These are phyloP conservation scores for Dalbergia cochinchinensis DNA, from an alignment of 306 rosid species.

Conservation along the genomic window DNA sequence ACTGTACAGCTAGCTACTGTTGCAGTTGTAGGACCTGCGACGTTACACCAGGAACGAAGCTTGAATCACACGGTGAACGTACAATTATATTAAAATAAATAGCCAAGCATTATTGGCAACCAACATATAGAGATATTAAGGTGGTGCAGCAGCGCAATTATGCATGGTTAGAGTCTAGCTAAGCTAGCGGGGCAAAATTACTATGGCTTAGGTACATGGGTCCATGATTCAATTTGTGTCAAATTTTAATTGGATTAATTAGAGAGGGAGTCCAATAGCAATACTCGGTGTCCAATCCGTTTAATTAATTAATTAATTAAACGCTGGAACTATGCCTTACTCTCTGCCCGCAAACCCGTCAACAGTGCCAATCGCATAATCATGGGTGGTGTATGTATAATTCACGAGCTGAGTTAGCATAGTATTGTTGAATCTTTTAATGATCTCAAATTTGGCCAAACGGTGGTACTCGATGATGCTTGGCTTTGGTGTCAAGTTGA, in stretches of 20 bases:
- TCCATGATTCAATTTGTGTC: slow-evolving; percentile 7
- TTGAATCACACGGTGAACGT: slow-evolving; percentile 40
- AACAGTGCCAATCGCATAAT: neutral
- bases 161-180: neutral
- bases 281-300: neutral
- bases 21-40: slow-evolving; percentile 25
- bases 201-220: neutral
- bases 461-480: slow-evolving; percentile 7
- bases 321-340: neutral
- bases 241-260: slow-evolving; percentile 20
- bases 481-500: slow-evolving; percentile 20
- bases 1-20: neutral
- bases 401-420: neutral
- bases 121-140: neutral
- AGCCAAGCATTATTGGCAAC: slow-evolving; percentile 39
- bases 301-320: neutral
- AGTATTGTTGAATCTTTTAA: slow-evolving; percentile 3
- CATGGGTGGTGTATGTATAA: neutral
- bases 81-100: slow-evolving; percentile 31
- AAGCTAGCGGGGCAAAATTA: neutral
- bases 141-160: neutral
- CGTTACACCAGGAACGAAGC: neutral
- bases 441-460: neutral
- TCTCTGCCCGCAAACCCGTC: neutral
- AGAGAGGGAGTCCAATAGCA: neutral